phyloP scores from a whole-genome alignment of 371 early-diverging fungal species.

The Haplosporangium sp. region DNA sequence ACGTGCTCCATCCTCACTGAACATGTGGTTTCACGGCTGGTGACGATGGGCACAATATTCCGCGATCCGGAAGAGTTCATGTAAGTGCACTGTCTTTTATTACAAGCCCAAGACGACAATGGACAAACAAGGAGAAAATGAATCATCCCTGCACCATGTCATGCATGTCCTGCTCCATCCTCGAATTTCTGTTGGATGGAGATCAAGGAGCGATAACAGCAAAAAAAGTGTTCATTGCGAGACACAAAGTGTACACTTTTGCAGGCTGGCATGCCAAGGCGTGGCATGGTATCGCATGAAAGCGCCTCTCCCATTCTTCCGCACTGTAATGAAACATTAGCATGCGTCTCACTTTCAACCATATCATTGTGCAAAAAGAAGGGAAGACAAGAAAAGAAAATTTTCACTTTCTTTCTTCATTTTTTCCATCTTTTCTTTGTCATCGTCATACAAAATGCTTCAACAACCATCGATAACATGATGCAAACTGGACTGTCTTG shows the following conservation, averaged over 20 bases:
- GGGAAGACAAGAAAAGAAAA: no score
- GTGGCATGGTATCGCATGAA: not conserved
- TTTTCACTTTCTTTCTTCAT: no score
- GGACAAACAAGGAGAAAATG: constrained; percentile 1
- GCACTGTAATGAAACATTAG: no score
- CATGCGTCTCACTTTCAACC: no score
- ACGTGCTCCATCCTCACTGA: constrained; percentile 35
- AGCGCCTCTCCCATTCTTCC: no score
- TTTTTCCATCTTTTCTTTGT: not conserved
- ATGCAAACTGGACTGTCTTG: no score
- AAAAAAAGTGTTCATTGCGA: not conserved
- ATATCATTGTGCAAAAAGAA: no score
- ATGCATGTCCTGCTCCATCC: not conserved
- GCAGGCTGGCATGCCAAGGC: not conserved
- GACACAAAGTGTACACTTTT: not conserved
- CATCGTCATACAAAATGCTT: no score
- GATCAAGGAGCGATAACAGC: constrained; percentile 47
- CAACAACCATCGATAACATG: no score
- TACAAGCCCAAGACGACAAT: no score
- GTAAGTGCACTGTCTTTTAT: constrained; percentile 22
- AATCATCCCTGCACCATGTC: not conserved
- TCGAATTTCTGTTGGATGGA: constrained; percentile 37
- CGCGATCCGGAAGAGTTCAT: constrained; percentile 53
- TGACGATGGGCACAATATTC: constrained; percentile 34
- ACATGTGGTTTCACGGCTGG: constrained; percentile 26